Evolutionary conservation across 2,329 filamentous ascomycete species (phyloP).

Genomic region (Arthroderma sp.): DNA sequence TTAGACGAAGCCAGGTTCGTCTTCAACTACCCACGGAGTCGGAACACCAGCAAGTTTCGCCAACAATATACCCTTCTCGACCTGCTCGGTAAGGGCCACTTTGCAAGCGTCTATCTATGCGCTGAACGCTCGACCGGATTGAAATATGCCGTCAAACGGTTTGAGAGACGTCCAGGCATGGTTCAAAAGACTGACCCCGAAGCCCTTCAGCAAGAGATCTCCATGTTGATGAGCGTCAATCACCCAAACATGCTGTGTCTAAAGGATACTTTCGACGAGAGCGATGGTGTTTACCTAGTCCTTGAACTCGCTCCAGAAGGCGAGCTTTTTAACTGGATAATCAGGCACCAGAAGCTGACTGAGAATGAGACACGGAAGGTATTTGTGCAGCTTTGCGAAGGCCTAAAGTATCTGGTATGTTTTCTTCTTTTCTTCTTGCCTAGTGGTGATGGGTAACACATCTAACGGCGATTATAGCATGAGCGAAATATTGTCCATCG

Average conservation of each 20-base stretch:
- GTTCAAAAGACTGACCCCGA: conserved; percentile 77
- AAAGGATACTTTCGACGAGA: conserved; percentile 90
- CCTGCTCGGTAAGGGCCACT: conserved; percentile 86
- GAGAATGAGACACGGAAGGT: conserved; percentile 77
- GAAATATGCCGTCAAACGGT: conserved; percentile 86
- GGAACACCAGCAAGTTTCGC: conserved; percentile 63
- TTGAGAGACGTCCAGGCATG: conserved; percentile 70
- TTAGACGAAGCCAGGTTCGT: conserved; percentile 76
- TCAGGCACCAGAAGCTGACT: conserved; percentile 75
- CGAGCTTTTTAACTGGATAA: conserved; percentile 91
- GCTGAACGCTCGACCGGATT: conserved; percentile 73
- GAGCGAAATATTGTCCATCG: conserved; percentile 95
- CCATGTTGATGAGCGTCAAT: conserved; percentile 90
- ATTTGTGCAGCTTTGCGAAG: conserved; percentile 83
- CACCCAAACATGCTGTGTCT: conserved; percentile 87
- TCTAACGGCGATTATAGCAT: conserved; percentile 42
- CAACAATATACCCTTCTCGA: conserved; percentile 78
- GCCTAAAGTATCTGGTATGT: conserved; percentile 83
- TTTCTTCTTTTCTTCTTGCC: neutral
- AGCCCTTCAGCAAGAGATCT: conserved; percentile 87
- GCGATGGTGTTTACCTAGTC: conserved; percentile 79
- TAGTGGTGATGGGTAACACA: neutral
- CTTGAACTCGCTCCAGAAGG: conserved; percentile 84
- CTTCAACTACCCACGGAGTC: conserved; percentile 73
- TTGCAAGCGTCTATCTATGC: conserved; percentile 85